Evolutionary conservation across 345 rosid species (phyloP), one percentile per base, ranked within the genome.

Genomic region (Eucalyptus regnans): DNA sequence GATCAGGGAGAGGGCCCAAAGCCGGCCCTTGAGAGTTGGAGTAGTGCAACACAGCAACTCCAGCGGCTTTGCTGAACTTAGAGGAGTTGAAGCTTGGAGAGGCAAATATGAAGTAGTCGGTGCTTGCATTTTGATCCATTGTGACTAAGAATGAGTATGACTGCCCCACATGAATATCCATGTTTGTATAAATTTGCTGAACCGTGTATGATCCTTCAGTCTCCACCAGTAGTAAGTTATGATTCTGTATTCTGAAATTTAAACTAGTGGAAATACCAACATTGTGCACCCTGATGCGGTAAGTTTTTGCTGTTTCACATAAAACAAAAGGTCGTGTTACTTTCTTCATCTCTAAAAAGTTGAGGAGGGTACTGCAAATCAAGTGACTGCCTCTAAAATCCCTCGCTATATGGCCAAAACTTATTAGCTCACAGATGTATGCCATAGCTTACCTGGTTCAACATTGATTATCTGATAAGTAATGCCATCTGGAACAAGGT

Each of bases 111-210:
- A 95, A 97, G 93, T 94, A 96, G 90, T 97, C 98, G 49, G 91
- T 93, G 92, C 93, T 95, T 88, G 97, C 97, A 91, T 92, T 95
- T 90, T 96, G 98, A 90, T 96, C 99, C 99, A 94, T 95, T 33
- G 99, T 94, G 85, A 97, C 98, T 92, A 97, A 92, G 93, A 96
- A 97, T 31, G 98, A 97, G 91, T 93, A 96, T 1, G 99, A 97
- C 89, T 97, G 99, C 89, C 99, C 99, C 89, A 96, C 99, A 64
- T 97, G 99, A 91, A 96, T 93, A 91, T 97, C 99, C 97, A 97
- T 95, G 89, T 96, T 94, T 12, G 92, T 90, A 68, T 96, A 96
- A 86, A 94, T 96, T 88, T 96, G 97, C 92, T 97, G 98, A 91
- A 94, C 93, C 4, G 96, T 96, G 91, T 97, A 97, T 56, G 99